Evolutionary conservation across 805 yeast species (phyloP), one percentile per base, ranked within the genome.

Genomic region (Metschnikowia dekortorum): DNA sequence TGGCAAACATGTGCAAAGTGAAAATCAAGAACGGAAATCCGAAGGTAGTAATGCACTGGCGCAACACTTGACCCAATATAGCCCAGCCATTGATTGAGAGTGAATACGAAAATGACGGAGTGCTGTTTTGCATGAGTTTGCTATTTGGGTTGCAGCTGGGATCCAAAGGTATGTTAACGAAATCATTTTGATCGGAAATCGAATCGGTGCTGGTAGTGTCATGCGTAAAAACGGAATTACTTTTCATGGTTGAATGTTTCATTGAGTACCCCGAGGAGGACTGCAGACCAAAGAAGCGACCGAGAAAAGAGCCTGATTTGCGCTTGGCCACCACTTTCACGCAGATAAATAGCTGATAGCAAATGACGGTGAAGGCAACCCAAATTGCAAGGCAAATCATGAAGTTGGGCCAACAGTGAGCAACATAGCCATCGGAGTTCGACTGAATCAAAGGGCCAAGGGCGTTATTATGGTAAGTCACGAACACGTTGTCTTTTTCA

Each of bases 1-100:
- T 50, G 37, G 49, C 50, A 39, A 71, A 66, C 62, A 69, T 59
- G 50, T 59, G 69, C n/a, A 63, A 50, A 0, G 80, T 68, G 38
- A 73, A 55, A 1, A 76, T 64, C 46, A 79, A 61, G 44, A 78
- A 71, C 1, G 83, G 82, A 29, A 68, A 63, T 0, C 73, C 74
- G 54, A 73, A 72, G 1, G 68, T 51, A 22, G 62, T 54, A 50
- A 76, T 58, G 44, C 70, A 70, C 14, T 63, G 56, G 26, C 65
- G 60, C 7, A 71, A 45, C 1, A 67, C 11, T 29, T 66, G 56
- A 4, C 82, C 82, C 7, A 68, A 13, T 16, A 55, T 53, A 1
- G 60, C 59, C 53, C 53, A 57, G 31, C 43, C 42, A 34, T 57
- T 57, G 28, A 52, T 55, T 18, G 50, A 32, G 30, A 39, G 46